Conservation (phyloP, 208 protist species). For the Leishmania gerbilli region DNA sequence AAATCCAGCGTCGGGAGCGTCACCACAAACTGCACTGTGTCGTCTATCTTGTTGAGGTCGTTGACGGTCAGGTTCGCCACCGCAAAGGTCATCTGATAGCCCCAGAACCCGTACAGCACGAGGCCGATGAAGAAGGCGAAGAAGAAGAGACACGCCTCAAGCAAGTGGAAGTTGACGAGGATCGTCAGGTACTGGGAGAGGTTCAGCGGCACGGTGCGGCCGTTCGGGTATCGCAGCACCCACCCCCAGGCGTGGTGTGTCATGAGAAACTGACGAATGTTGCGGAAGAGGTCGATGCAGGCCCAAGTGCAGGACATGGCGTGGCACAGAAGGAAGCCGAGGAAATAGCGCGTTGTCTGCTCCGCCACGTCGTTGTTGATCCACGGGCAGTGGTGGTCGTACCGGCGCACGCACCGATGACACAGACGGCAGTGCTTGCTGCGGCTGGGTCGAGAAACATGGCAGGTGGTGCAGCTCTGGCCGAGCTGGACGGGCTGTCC, state of each 20-base stretch:
- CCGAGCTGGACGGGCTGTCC: slow-evolving; percentile 31
- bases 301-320: slow-evolving; percentile 86
- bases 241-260: slow-evolving; percentile 64
- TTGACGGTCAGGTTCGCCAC: slow-evolving; percentile 84
- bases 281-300: slow-evolving; percentile 54
- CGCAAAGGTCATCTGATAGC: slow-evolving; percentile 83
- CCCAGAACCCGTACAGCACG: slow-evolving; percentile 81
- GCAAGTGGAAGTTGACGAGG: slow-evolving; percentile 61
- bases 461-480: slow-evolving; percentile 68
- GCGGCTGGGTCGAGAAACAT: slow-evolving; percentile 81
- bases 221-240: slow-evolving; percentile 36
- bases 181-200: slow-evolving; percentile 68
- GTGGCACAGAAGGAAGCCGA: slow-evolving; percentile 89
- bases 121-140: slow-evolving; percentile 76
- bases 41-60: slow-evolving; percentile 90
- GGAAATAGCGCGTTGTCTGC: slow-evolving; percentile 91
- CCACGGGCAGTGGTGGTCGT: slow-evolving; percentile 97
- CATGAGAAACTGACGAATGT: slow-evolving; percentile 64
- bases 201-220: slow-evolving; percentile 34
- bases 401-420: slow-evolving; percentile 93
- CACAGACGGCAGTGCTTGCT: slow-evolving; percentile 95
- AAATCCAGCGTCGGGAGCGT: slow-evolving; percentile 48
- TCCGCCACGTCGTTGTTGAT: slow-evolving; percentile 97
- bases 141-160: slow-evolving; percentile 65
- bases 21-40: slow-evolving; percentile 61